Conservation (phyloP, 805 yeast species). For the Metschnikowia sp. region DNA sequence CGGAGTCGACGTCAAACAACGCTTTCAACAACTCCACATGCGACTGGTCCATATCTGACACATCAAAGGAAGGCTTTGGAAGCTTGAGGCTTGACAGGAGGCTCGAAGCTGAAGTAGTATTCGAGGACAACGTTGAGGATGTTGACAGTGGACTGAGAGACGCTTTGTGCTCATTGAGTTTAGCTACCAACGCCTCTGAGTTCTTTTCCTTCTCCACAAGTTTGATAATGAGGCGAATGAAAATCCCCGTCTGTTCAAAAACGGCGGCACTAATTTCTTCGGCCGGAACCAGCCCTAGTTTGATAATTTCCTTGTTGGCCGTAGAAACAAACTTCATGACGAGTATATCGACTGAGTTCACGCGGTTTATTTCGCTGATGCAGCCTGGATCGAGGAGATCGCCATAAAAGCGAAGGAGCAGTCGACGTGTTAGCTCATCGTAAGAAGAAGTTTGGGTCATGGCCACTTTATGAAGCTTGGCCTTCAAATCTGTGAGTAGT, state of each 20-base stretch:
- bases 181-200: slow-evolving; percentile 37
- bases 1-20: slow-evolving; percentile 48
- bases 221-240: slow-evolving; percentile 36
- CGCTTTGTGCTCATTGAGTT: slow-evolving; percentile 41
- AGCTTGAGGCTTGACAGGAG: slow-evolving; percentile 15
- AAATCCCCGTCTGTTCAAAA: slow-evolving; percentile 34
- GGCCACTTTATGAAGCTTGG: slow-evolving; percentile 43
- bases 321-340: slow-evolving; percentile 51
- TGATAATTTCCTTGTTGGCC: slow-evolving; percentile 50
- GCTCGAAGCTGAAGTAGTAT: neutral
- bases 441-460: slow-evolving; percentile 34
- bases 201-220: slow-evolving; percentile 37
- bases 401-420: slow-evolving; percentile 61
- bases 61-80: slow-evolving; percentile 48
- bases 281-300: slow-evolving; percentile 31
- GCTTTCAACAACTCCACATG: slow-evolving; percentile 37
- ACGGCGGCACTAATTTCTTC: slow-evolving; percentile 31
- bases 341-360: slow-evolving; percentile 42
- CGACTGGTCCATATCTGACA: slow-evolving; percentile 54
- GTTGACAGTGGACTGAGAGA: slow-evolving; percentile 28
- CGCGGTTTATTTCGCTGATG: slow-evolving; percentile 29
- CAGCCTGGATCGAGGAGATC: slow-evolving; percentile 50
- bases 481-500: slow-evolving; percentile 38
- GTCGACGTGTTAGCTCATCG: slow-evolving; percentile 52
- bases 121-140: slow-evolving; percentile 4